These are phyloP conservation scores for Pseudogymnoascus sp. DNA, from an alignment of 2,329 filamentous ascomycete species.

Conservation along the genomic window DNA sequence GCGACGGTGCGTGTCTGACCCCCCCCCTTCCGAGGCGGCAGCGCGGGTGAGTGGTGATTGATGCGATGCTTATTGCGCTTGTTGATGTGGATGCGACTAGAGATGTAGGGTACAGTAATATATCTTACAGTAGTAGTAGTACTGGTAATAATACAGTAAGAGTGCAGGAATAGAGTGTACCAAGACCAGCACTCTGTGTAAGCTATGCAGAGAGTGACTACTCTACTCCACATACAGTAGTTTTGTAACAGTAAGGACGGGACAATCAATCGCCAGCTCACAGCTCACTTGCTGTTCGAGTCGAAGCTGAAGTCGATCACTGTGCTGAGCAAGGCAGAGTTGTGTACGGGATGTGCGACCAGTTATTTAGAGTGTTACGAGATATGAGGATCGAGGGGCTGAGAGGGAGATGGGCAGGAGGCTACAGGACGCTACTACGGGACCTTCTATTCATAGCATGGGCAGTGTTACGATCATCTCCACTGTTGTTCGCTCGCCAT, in stretches of 20 bases:
- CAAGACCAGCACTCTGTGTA: not conserved
- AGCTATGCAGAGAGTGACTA: not conserved
- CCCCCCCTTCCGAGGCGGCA: not conserved
- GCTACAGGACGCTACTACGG: not conserved
- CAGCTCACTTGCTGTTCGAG: not conserved
- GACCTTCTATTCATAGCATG: not conserved
- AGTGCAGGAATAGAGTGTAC: too few relatives aligned
- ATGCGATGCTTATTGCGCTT: not conserved
- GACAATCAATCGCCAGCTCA: not conserved
- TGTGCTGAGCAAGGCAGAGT: not conserved
- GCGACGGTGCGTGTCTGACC: not conserved
- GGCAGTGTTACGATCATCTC: not conserved
- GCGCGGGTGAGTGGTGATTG: not conserved
- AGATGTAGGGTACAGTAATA: not conserved
- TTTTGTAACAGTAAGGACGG: not conserved
- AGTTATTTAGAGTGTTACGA: not conserved
- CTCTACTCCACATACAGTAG: not conserved
- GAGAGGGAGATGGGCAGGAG: not conserved
- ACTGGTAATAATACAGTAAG: too few relatives aligned
- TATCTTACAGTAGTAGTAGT: too few relatives aligned
- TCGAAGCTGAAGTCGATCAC: not conserved
- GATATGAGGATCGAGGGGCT: not conserved
- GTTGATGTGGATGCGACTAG: not conserved
- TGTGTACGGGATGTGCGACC: not conserved
- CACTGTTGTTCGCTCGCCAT: not conserved